Percentiles rank a stretch among this genome's conserved stretches.
Evolutionary conservation across 176 grass and related monocot genomes (phyloP).

Genomic region (Aegilops longissima): DNA sequence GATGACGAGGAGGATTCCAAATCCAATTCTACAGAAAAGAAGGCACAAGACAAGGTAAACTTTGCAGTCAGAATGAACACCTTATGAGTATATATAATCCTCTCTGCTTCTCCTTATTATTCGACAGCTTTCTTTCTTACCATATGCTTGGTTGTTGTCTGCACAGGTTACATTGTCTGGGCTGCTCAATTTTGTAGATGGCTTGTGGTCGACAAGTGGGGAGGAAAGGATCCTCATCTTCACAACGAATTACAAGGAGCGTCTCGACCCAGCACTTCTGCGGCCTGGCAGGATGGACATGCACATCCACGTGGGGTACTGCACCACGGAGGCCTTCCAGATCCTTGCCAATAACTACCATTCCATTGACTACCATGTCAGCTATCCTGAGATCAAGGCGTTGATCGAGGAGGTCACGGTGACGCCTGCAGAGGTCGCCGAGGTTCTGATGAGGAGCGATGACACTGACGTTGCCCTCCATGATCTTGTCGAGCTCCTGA

Average conservation of each 20-base stretch:
- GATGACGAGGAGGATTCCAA: conserved; percentile 16
- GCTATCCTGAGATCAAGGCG: conserved; percentile 44
- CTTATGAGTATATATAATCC: background rate
- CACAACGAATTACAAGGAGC: conserved; percentile 87
- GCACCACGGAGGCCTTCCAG: conserved; percentile 55
- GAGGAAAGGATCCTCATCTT: conserved; percentile 86
- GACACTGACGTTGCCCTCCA: conserved; percentile 34
- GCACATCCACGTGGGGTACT: conserved; percentile 89
- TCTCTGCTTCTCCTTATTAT: background rate
- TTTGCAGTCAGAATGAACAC: background rate
- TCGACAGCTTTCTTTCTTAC: background rate
- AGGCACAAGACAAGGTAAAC: conserved; percentile 46
- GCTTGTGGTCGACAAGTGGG: conserved; percentile 78
- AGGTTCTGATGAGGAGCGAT: conserved; percentile 70
- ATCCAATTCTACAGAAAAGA: conserved; percentile 31
- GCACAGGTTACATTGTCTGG: conserved; percentile 64
- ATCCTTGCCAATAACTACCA: conserved; percentile 78
- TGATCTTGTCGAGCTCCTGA: conserved; percentile 44
- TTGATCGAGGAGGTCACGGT: conserved; percentile 42
- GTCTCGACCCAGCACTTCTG: conserved; percentile 71
- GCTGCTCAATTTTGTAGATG: conserved; percentile 85
- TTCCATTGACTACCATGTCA: conserved; percentile 41
- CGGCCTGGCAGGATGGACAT: conserved; percentile 84
- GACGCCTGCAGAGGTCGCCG: conserved; percentile 73
- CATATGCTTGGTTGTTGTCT: background rate